Conservation (phyloP, 805 yeast genomes). For the Ogataea chonburiensis region DNA sequence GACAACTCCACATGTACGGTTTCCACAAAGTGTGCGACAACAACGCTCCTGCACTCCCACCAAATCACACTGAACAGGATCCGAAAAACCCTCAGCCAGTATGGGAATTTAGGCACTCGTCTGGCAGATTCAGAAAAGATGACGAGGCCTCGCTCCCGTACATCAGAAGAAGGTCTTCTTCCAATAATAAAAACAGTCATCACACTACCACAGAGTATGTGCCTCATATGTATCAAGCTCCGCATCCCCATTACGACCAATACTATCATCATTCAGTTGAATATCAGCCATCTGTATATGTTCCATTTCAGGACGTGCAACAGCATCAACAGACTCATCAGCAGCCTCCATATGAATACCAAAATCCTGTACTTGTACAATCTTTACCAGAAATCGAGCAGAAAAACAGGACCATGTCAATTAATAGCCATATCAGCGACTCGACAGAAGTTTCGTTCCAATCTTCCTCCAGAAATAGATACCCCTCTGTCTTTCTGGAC, state of each 20-base stretch:
- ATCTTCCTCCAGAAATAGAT: slow-evolving; percentile 37
- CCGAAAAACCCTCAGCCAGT: slow-evolving; percentile 32
- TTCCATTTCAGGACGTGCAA: slow-evolving; percentile 18
- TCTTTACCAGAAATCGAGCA: too few relatives aligned
- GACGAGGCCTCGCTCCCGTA: slow-evolving; percentile 44
- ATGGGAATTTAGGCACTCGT: slow-evolving; percentile 57
- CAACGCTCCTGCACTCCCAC: slow-evolving; percentile 23
- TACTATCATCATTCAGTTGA: slow-evolving; percentile 22
- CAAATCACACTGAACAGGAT: slow-evolving; percentile 7
- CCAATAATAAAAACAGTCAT: slow-evolving; percentile 26
- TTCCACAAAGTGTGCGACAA: slow-evolving; percentile 75
- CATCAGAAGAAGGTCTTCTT: slow-evolving; percentile 49
- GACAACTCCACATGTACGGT: slow-evolving; percentile 95
- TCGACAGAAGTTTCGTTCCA: slow-evolving; percentile 28
- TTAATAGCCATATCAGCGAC: slow-evolving; percentile 23
- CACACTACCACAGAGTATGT: slow-evolving; percentile 12
- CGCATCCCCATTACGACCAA: slow-evolving; percentile 10
- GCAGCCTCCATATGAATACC: slow-evolving; percentile 12
- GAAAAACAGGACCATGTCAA: slow-evolving; percentile 18
- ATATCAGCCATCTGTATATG: slow-evolving; percentile 19
- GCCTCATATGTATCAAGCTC: slow-evolving; percentile 5
- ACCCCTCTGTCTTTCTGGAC: slow-evolving; percentile 48
- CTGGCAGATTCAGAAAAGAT: slow-evolving; percentile 49
- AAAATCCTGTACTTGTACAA: too few relatives aligned
- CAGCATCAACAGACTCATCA: slow-evolving; percentile 10